Evolutionary conservation across 139 green algal species (phyloP).

Genomic region (Coccomyxa sp.): DNA sequence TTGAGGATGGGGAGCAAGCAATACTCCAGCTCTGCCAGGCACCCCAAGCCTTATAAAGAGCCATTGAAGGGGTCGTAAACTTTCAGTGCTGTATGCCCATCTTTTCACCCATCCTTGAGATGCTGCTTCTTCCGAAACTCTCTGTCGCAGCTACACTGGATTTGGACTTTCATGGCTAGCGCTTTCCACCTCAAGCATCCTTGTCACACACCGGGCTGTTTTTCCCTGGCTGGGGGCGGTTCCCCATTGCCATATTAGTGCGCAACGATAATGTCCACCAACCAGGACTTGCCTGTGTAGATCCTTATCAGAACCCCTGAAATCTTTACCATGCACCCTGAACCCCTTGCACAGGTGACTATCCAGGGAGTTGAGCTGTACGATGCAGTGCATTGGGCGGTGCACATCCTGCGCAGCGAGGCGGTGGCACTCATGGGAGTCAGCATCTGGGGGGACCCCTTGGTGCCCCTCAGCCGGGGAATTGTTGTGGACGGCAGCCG

Average conservation of each 20-base stretch:
- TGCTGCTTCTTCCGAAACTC: background rate
- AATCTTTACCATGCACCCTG: background rate
- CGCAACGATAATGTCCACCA: no score
- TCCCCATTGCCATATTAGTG: no score
- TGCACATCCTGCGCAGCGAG: conserved; percentile 23
- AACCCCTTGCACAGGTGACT: background rate
- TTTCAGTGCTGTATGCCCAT: background rate
- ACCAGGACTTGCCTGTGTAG: no score
- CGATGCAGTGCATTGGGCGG: background rate
- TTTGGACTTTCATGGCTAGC: no score
- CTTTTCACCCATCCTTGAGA: background rate
- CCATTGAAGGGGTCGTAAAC: background rate
- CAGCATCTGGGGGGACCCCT: background rate
- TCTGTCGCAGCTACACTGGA: no score
- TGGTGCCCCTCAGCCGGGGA: background rate
- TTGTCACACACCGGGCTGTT: no score
- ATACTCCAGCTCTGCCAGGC: no score
- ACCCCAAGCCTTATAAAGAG: no score
- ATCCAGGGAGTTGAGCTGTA: background rate
- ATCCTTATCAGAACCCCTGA: no score
- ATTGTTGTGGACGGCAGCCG: conserved; percentile 3
- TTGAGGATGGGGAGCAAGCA: no score
- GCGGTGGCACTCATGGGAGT: conserved; percentile 18
- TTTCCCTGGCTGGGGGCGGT: no score
- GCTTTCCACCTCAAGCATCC: no score